phyloP scores from a whole-genome alignment of 2,329 filamentous ascomycete genomes.

The Clonostachys rhizophaga region DNA sequence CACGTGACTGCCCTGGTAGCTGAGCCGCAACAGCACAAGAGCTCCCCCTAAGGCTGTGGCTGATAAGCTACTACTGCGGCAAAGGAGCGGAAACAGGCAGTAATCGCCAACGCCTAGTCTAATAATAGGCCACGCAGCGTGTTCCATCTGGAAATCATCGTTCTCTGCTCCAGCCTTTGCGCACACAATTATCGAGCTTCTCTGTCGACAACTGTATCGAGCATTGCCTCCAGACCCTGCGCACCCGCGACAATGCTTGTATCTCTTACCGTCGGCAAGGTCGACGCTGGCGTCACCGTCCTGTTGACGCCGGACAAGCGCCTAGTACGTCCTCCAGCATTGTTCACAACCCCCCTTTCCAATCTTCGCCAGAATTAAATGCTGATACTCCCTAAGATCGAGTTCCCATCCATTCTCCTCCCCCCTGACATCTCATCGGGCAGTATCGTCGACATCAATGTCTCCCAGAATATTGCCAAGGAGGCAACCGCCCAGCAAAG shows the following conservation, averaged over 20 bases:
- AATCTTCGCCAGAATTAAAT: neutral
- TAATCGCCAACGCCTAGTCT: too few species aligned
- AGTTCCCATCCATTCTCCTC: conserved; percentile 96
- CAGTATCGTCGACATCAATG: conserved; percentile 96
- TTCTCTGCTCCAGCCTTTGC: too few species aligned
- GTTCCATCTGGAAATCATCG: too few species aligned
- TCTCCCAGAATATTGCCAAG: conserved; percentile 77
- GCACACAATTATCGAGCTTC: too few species aligned
- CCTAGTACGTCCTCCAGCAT: conserved; percentile 58
- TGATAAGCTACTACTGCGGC: too few species aligned
- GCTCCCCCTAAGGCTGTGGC: too few species aligned
- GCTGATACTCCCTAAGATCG: conserved; percentile 61
- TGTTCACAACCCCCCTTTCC: neutral
- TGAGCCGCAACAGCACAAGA: too few species aligned
- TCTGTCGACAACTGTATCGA: too few species aligned
- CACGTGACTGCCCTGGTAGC: too few species aligned
- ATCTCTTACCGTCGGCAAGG: conserved; percentile 97
- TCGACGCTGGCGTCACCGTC: conserved; percentile 96
- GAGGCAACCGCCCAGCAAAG: conserved; percentile 70
- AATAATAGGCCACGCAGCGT: too few species aligned
- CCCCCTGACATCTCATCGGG: conserved; percentile 93
- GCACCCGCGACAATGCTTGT: conserved; percentile 65
- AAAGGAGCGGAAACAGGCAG: too few species aligned
- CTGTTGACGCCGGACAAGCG: conserved; percentile 95
- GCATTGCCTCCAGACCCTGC: too few species aligned